phyloP scores from a whole-genome alignment of 208 protist species.

The Trypanosomatidae sp. region DNA sequence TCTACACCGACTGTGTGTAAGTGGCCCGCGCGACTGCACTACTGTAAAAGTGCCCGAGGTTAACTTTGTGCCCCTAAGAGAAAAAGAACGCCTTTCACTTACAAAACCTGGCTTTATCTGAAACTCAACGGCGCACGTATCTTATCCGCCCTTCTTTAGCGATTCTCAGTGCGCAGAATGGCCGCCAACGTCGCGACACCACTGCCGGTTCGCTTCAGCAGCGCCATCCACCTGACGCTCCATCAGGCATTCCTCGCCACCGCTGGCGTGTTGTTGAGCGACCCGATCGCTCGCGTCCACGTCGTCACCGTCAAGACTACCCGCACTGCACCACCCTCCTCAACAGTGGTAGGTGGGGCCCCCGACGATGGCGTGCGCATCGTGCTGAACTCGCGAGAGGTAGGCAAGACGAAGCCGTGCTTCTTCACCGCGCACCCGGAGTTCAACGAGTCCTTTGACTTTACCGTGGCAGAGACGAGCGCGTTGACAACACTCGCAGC shows the following conservation, averaged over 20 bases:
- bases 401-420: slow-evolving; percentile 36
- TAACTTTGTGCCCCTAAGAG: too few relatives aligned
- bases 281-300: slow-evolving; percentile 66
- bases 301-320: slow-evolving; percentile 59
- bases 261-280: slow-evolving; percentile 69
- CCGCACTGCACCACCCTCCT: slow-evolving; percentile 2
- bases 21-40: too few relatives aligned
- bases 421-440: slow-evolving; percentile 55
- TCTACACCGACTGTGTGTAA: too few relatives aligned
- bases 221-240: slow-evolving; percentile 61
- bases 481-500: slow-evolving; percentile 36
- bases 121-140: too few relatives aligned
- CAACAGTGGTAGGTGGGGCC: neutral
- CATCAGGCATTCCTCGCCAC: slow-evolving; percentile 74
- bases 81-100: neutral
- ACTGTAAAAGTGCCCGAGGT: too few relatives aligned
- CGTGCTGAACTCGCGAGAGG: slow-evolving; percentile 36
- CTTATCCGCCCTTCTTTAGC: neutral
- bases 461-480: slow-evolving; percentile 38
- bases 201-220: slow-evolving; percentile 66
- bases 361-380: slow-evolving; percentile 15
- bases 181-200: slow-evolving; percentile 22
- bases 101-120: too few relatives aligned
- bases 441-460: slow-evolving; percentile 52
- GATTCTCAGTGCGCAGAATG: neutral